Evolutionary conservation across 139 green algal species (phyloP), one percentile per base, ranked within the genome.

Genomic region (Edaphochlamys debaryana): DNA sequence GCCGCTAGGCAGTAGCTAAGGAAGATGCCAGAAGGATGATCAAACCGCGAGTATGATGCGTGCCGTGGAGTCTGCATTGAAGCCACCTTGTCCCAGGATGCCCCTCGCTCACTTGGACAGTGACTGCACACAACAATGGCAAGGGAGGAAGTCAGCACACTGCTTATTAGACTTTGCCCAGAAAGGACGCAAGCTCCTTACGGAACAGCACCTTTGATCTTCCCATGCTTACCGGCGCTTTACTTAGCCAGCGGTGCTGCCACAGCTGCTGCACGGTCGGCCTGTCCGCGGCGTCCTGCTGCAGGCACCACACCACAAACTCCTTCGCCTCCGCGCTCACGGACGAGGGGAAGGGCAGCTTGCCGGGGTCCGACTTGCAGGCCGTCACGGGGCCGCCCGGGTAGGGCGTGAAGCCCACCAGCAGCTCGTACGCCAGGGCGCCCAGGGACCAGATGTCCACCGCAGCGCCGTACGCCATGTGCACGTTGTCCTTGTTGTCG

Each of bases 361-460:
- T n/a, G 17, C 45, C 23, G 3, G 38, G 25, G 4, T 23, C 32
- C 0, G 9, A 25, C 27, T 38, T n/a, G 4, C 67, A 7, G 67
- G 11, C 13, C 1, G 67, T 4, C 25, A 37, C 63, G 3, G 77
- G 45, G 23, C 54, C 64, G 11, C 45, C 63, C 0, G 77, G 63
- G 34, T 54, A 75, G 34, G 77, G 45, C 23, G 77, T 63, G 2
- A 73, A 74, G n/a, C 77, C 77, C 23, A 83, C 77, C 64, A 91
- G 84, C 42, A 92, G 71, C 82, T 94, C 89, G 76, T 92, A 92
- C 6, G 85, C 79, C 41, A 94, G 42, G n/a, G 91, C 88, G 4
- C 89, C 88, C 38, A 84, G 41, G 29, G 64, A 69, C 85, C 85
- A 92, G 25, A 88, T 73, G 70, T 88, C 86, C 4, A 79, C 82